Percentiles rank a stretch among this genome's conserved stretches.
phyloP scores from a whole-genome alignment of 2,329 filamentous ascomycete species.

The Neonectria ditissima region DNA sequence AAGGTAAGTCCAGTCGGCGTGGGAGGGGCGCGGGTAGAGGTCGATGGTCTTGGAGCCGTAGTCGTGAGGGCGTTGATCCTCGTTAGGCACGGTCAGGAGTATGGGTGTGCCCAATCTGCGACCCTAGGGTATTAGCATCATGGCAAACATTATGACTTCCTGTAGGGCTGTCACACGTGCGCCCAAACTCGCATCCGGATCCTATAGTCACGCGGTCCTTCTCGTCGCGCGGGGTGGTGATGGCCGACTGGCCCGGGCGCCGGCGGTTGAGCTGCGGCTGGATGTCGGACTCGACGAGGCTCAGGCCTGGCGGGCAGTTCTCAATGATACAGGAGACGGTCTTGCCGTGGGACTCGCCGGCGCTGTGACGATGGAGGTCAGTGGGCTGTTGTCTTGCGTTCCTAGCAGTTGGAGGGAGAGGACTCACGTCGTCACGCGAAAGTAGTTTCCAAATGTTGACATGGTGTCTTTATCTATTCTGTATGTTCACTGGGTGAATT shows the following conservation, averaged over 20 bases:
- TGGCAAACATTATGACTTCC: slow-evolving; percentile 36
- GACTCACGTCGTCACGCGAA: slow-evolving; percentile 72
- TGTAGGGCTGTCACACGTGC: slow-evolving; percentile 64
- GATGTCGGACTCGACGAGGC: slow-evolving; percentile 10
- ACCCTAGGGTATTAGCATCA: slow-evolving; percentile 35
- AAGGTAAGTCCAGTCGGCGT: slow-evolving; percentile 95
- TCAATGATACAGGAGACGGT: slow-evolving; percentile 12
- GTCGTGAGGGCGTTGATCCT: slow-evolving; percentile 92
- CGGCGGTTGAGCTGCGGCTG: slow-evolving; percentile 17
- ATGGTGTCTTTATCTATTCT: slow-evolving; percentile 59
- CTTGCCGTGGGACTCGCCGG: slow-evolving; percentile 13
- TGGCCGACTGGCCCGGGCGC: slow-evolving; percentile 23
- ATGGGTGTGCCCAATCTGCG: slow-evolving; percentile 81
- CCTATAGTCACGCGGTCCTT: slow-evolving; percentile 92
- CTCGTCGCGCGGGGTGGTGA: slow-evolving; percentile 82
- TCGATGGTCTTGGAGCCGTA: slow-evolving; percentile 92
- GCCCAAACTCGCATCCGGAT: slow-evolving; percentile 88
- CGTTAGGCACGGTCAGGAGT: slow-evolving; percentile 84
- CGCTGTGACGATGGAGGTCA: slow-evolving; percentile 25
- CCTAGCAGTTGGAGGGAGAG: slow-evolving; percentile 23
- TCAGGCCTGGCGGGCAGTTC: slow-evolving; percentile 75
- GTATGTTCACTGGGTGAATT: slow-evolving; percentile 25
- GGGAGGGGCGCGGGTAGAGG: slow-evolving; percentile 86
- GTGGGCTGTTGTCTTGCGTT: slow-evolving; percentile 26
- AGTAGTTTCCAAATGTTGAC: slow-evolving; percentile 82